Conservation (phyloP, 306 rosid genomes). For the Elaeagnus macrophylla region DNA sequence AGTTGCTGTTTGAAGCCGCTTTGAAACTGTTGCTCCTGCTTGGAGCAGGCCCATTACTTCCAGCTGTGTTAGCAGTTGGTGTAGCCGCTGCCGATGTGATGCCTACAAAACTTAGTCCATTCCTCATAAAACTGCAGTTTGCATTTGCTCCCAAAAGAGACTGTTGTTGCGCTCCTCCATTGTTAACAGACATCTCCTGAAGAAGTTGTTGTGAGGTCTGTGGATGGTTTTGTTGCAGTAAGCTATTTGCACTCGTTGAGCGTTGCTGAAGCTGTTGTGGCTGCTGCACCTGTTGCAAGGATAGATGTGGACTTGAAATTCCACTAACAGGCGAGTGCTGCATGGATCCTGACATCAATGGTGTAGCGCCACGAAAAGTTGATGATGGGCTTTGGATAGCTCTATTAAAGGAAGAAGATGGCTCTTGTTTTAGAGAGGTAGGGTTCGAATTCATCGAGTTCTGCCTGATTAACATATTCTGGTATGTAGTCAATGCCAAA, state of each 20-base stretch:
- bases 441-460: constrained; percentile 66
- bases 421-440: constrained; percentile 64
- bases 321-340: constrained; percentile 57
- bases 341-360: constrained; percentile 54
- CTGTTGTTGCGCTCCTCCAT: constrained; percentile 47
- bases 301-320: constrained; percentile 50
- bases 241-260: constrained; percentile 41
- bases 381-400: constrained; percentile 59
- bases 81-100: constrained; percentile 30
- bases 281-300: constrained; percentile 40
- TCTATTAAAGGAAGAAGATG: constrained; percentile 61
- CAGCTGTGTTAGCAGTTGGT: constrained; percentile 23
- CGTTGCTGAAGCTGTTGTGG: constrained; percentile 50
- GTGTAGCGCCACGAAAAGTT: constrained; percentile 49
- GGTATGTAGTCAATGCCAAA: constrained; percentile 59
- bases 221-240: constrained; percentile 52
- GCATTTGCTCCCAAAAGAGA: constrained; percentile 47
- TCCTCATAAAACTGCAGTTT: constrained; percentile 41
- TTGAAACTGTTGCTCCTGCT: constrained; percentile 89
- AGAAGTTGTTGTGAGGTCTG: constrained; percentile 59
- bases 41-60: constrained; percentile 51
- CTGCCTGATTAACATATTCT: constrained; percentile 69
- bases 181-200: constrained; percentile 54
- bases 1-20: constrained; percentile 69
- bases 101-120: constrained; percentile 46